Evolutionary conservation across 1,284 basidiomycete genomes (phyloP).

Genomic region (Quambalaria eucalypti): DNA sequence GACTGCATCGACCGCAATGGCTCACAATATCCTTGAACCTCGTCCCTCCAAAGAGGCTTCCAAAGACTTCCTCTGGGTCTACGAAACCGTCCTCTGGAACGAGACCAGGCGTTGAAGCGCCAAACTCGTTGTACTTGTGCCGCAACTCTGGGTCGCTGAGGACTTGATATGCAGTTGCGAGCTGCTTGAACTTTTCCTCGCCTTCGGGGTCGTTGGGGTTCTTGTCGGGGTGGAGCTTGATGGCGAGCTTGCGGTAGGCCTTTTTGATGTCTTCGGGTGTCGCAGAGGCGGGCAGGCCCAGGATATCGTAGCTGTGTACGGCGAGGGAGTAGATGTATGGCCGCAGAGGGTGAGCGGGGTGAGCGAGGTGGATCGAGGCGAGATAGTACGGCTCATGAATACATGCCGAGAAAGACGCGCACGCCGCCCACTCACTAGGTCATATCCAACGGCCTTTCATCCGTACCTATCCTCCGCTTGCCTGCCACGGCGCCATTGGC

Average conservation of each 20-base stretch:
- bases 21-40: slow-evolving; percentile 62
- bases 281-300: slow-evolving; percentile 66
- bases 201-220: slow-evolving; percentile 86
- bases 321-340: too few relatives aligned
- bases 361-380: neutral
- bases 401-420: neutral
- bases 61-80: slow-evolving; percentile 79
- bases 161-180: slow-evolving; percentile 55
- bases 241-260: slow-evolving; percentile 85
- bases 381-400: neutral
- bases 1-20: neutral
- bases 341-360: neutral
- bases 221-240: slow-evolving; percentile 68
- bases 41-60: slow-evolving; percentile 56
- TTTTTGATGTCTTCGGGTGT: slow-evolving; percentile 84
- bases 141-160: slow-evolving; percentile 76
- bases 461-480: slow-evolving; percentile 43
- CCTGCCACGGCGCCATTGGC: slow-evolving; percentile 61
- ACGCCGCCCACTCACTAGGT: slow-evolving; percentile 17
- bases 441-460: slow-evolving; percentile 44
- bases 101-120: slow-evolving; percentile 45
- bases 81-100: slow-evolving; percentile 49
- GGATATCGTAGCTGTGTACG: slow-evolving; percentile 52
- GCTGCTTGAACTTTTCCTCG: slow-evolving; percentile 60
- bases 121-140: slow-evolving; percentile 60